Base-by-base conservation (phyloP, 805 yeast species). In the Candida chilensis region DNA sequence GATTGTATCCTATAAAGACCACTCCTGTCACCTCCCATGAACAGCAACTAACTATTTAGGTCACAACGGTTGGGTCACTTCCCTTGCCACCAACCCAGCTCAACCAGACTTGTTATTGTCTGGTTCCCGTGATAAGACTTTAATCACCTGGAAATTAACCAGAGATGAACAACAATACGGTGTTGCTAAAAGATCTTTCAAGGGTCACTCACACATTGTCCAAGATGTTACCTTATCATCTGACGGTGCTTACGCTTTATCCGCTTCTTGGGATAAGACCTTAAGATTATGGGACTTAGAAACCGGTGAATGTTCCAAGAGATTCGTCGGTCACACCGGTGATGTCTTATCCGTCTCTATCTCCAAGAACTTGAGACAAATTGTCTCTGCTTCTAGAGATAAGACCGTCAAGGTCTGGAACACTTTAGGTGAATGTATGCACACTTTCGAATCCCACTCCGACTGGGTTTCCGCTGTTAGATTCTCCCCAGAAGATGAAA, bases 241-340 rank as follows among this genome's bases (percentile, higher is more conserved):
- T 60, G 98, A 92, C 63, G 97, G 97, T 66, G 78, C 80, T 58
- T 90, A 78, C 75, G 97, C 96, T 58, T 73, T 92, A 64, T 92
- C 98, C 44, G 96, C 94, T 57, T 92, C 98, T 54, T 92, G 99
- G 99, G 98, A 92, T 69, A 86, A 83, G 76, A 88, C 98, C 60
- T 75, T 94, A 64, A 90, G 97, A 78, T 80, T 92, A 60, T 92
- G 99, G 99, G 87, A 86, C 66, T 75, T 92, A 55, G 79, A 78
- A 63, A 74, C 88, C 53, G 99, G 97, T 74, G 85, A 78, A 67
- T 78, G 87, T 59, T 73, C 87, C 65, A 77, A 77, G 64, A 88
- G 96, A 73, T 92, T 90, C 62, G 95, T 81, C 50, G 99, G 98
- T 59, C 99, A 92, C 94, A 77, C 75, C 49, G 84, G 87, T 58